These are phyloP conservation scores for Ceratocystis destructans DNA, from an alignment of 2,329 filamentous ascomycete genomes.

Conservation along the genomic window DNA sequence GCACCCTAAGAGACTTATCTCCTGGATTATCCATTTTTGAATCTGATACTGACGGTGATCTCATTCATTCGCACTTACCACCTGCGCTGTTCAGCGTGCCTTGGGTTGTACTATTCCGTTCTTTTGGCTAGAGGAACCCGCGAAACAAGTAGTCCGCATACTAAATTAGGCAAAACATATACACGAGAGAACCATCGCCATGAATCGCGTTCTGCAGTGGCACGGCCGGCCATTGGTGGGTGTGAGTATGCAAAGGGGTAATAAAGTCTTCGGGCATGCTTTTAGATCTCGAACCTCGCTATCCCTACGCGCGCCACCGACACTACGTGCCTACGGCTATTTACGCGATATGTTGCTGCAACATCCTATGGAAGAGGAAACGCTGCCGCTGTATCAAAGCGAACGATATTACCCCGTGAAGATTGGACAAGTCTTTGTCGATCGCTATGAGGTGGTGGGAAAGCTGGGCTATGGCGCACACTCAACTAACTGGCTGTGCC, in stretches of 20 bases:
- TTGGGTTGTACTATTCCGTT: too few relatives aligned
- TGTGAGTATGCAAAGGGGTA: background rate
- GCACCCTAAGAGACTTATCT: too few relatives aligned
- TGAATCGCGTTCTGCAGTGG: background rate
- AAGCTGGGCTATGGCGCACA: slow-evolving; percentile 24
- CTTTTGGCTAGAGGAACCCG: too few relatives aligned
- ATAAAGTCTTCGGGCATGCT: background rate
- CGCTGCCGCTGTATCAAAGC: slow-evolving; percentile 21
- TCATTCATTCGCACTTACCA: too few relatives aligned
- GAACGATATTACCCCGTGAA: slow-evolving; percentile 22
- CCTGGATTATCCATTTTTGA: too few relatives aligned
- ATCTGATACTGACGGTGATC: too few relatives aligned
- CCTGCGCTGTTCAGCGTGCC: too few relatives aligned
- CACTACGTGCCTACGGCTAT: slow-evolving; percentile 14
- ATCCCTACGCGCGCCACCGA: background rate
- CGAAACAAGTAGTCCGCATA: background rate
- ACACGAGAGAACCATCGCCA: background rate
- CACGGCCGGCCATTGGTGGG: background rate
- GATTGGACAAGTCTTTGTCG: slow-evolving; percentile 22
- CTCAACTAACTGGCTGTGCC: slow-evolving; percentile 24
- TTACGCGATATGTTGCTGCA: slow-evolving; percentile 17
- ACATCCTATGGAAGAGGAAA: slow-evolving; percentile 23
- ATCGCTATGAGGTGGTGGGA: slow-evolving; percentile 22
- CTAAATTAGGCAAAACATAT: background rate
- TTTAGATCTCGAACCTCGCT: background rate